Conservation (phyloP, 1,284 basidiomycete genomes). For the Microbotryomycetes sp. region DNA sequence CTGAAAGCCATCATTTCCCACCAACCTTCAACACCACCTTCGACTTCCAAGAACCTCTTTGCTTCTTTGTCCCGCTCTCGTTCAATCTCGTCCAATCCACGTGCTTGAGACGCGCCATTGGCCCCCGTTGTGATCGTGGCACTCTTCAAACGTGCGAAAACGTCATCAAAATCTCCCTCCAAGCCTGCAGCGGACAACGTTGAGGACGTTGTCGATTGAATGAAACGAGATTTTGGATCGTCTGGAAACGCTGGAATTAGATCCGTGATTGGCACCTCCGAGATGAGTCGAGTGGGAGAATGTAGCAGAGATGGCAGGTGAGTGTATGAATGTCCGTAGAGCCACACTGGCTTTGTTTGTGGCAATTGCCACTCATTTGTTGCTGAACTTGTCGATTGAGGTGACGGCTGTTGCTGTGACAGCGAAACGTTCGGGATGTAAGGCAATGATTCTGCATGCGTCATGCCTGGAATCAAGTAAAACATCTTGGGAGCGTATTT, state of each 20-base stretch:
- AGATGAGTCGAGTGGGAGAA: conserved; percentile 40
- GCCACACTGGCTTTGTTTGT: conserved; percentile 48
- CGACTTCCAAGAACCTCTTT: conserved; percentile 24
- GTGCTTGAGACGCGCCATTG: neutral
- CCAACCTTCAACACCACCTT: conserved; percentile 59
- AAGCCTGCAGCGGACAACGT: conserved; percentile 52
- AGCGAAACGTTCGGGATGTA: conserved; percentile 46
- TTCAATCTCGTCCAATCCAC: conserved; percentile 13
- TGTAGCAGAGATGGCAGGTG: conserved; percentile 55
- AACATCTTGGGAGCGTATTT: conserved; percentile 39
- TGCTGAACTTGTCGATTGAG: neutral
- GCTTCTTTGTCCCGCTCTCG: conserved; percentile 29
- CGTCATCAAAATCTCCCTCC: conserved; percentile 51
- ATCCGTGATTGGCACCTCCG: conserved; percentile 54
- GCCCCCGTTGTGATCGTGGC: conserved; percentile 49
- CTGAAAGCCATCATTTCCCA: conserved; percentile 92
- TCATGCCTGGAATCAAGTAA: conserved; percentile 68
- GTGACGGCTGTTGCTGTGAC: conserved; percentile 20
- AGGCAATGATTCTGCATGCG: conserved; percentile 60
- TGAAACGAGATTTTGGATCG: conserved; percentile 84
- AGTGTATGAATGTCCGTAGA: conserved; percentile 66
- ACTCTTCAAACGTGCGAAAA: conserved; percentile 49
- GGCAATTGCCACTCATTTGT: neutral
- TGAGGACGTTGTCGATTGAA: conserved; percentile 66
- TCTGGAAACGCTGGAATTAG: conserved; percentile 83